phyloP scores from a whole-genome alignment of 2,329 filamentous ascomycete species.

The Xylaria sp. region DNA sequence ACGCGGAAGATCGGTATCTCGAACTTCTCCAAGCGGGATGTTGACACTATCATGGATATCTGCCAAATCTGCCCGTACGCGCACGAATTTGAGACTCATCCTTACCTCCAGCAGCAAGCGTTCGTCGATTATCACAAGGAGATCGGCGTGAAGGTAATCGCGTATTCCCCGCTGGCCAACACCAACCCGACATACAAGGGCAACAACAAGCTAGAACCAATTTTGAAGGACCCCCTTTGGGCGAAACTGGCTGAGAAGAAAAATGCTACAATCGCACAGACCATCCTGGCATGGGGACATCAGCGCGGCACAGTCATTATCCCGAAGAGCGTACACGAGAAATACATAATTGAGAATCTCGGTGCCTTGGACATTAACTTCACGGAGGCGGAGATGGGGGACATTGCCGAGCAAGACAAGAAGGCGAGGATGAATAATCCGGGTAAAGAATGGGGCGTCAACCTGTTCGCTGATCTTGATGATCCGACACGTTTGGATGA shows the following conservation, averaged over 20 bases:
- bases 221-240: conserved; percentile 56
- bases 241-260: conserved; percentile 52
- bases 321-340: conserved; percentile 59
- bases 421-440: conserved; percentile 53
- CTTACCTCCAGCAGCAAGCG: conserved; percentile 61
- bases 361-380: conserved; percentile 59
- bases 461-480: conserved; percentile 54
- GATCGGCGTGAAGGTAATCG: conserved; percentile 55
- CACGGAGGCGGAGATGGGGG: conserved; percentile 51
- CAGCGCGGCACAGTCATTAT: conserved; percentile 60
- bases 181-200: conserved; percentile 58
- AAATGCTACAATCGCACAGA: conserved; percentile 55
- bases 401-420: conserved; percentile 46
- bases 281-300: conserved; percentile 60
- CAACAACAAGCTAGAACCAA: conserved; percentile 38
- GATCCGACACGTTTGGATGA: conserved; percentile 45
- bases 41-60: conserved; percentile 53
- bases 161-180: conserved; percentile 63
- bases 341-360: conserved; percentile 58
- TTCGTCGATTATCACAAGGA: conserved; percentile 57
- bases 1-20: conserved; percentile 69
- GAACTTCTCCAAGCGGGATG: conserved; percentile 62
- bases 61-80: conserved; percentile 62
- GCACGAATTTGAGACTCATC: conserved; percentile 67
- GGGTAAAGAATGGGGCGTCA: conserved; percentile 51